phyloP scores from a whole-genome alignment of 2,329 filamentous ascomycete genomes.

The Aspergillus awamori region DNA sequence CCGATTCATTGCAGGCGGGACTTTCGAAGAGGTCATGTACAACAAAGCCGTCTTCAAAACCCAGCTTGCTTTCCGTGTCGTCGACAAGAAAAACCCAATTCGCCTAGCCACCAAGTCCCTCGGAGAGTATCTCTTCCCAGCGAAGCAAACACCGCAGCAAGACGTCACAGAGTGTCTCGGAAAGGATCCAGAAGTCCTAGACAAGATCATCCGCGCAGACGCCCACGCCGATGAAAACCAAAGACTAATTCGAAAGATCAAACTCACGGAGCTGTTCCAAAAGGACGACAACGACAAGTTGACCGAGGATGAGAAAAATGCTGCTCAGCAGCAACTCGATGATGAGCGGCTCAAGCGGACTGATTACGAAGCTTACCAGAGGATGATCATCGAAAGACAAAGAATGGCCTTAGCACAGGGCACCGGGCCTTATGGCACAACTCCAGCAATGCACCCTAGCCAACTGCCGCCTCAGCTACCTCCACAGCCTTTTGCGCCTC shows the following conservation, averaged over 20 bases:
- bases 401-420: background rate
- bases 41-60: slow-evolving; percentile 79
- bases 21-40: slow-evolving; percentile 74
- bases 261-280: slow-evolving; percentile 72
- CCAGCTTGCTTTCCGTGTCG: slow-evolving; percentile 75
- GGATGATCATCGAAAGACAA: slow-evolving; percentile 25
- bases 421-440: too few relatives aligned
- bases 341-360: slow-evolving; percentile 45
- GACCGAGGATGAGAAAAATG: slow-evolving; percentile 62
- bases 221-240: slow-evolving; percentile 17
- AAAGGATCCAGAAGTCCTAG: slow-evolving; percentile 63
- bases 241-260: slow-evolving; percentile 50
- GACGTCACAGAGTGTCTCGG: slow-evolving; percentile 59
- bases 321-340: slow-evolving; percentile 53
- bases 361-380: slow-evolving; percentile 39
- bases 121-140: slow-evolving; percentile 61
- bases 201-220: slow-evolving; percentile 50
- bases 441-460: too few relatives aligned
- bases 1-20: slow-evolving; percentile 75
- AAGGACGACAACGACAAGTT: slow-evolving; percentile 67
- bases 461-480: background rate
- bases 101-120: slow-evolving; percentile 62
- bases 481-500: background rate
- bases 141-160: slow-evolving; percentile 55
- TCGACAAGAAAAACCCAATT: slow-evolving; percentile 80